These are phyloP conservation scores for Fusarium abutilonis DNA, from an alignment of 2,329 filamentous ascomycete species.

Conservation along the genomic window DNA sequence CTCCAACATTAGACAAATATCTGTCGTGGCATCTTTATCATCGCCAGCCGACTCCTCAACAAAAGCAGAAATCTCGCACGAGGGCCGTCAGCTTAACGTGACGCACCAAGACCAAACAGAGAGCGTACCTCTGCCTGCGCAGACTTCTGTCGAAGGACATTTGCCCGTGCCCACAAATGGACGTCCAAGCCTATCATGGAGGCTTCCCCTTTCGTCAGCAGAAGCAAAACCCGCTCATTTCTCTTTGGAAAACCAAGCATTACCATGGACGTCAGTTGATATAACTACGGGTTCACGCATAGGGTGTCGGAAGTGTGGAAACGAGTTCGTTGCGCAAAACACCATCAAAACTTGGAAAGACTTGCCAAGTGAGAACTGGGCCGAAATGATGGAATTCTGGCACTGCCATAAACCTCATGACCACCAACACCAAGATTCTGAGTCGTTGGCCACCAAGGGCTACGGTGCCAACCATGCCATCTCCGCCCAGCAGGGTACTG, in stretches of 20 bases:
- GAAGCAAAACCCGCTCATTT: constrained; percentile 42
- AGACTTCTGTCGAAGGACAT: constrained; percentile 47
- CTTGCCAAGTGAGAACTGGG: constrained; percentile 95
- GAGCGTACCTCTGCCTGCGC: constrained; percentile 56
- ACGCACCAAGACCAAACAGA: constrained; percentile 55
- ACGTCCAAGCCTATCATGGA: constrained; percentile 60
- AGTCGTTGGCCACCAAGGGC: constrained; percentile 70
- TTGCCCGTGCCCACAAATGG: constrained; percentile 53
- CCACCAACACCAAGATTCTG: constrained; percentile 57
- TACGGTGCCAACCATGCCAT: constrained; percentile 86
- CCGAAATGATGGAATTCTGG: constrained; percentile 99
- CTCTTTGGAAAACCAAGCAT: constrained; percentile 51
- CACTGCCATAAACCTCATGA: constrained; percentile 94
- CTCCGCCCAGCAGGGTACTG: constrained; percentile 70
- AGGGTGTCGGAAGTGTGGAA: constrained; percentile 54
- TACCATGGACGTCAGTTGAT: constrained; percentile 67
- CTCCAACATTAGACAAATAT: constrained; percentile 71
- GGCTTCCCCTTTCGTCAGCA: constrained; percentile 56
- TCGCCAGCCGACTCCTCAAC: constrained; percentile 57
- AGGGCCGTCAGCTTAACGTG: constrained; percentile 59
- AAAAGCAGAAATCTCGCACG: constrained; percentile 54
- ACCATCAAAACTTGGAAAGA: constrained; percentile 79
- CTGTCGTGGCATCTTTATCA: constrained; percentile 63
- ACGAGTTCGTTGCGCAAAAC: constrained; percentile 51
- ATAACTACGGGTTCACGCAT: constrained; percentile 56